phyloP scores from a whole-genome alignment of 179 eudicot species.

The Amaranthus tricolor region DNA sequence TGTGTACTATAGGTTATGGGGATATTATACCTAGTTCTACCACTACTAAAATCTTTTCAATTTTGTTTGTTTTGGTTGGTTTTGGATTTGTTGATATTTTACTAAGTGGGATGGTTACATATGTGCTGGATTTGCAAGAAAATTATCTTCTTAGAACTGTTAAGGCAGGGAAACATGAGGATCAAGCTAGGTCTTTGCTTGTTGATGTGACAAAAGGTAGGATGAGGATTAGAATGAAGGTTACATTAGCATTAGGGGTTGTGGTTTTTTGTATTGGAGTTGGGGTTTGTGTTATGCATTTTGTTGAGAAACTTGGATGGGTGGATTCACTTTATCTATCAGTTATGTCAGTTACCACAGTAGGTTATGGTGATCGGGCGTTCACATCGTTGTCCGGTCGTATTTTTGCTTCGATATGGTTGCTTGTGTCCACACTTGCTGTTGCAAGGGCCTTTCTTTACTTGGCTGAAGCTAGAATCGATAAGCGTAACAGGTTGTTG shows the following conservation, averaged over 20 bases:
- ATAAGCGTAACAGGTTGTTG: slow-evolving; percentile 79
- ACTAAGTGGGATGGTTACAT: slow-evolving; percentile 87
- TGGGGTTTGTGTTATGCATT: slow-evolving; percentile 84
- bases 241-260: slow-evolving; percentile 82
- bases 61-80: slow-evolving; percentile 87
- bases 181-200: slow-evolving; percentile 45
- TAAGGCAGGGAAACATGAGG: slow-evolving; percentile 42
- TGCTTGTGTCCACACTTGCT: slow-evolving; percentile 95
- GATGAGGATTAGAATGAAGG: slow-evolving; percentile 98
- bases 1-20: slow-evolving; percentile 99
- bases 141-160: slow-evolving; percentile 64
- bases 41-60: slow-evolving; percentile 70
- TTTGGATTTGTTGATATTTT: slow-evolving; percentile 92
- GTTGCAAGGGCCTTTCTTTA: slow-evolving; percentile 97
- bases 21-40: slow-evolving; percentile 84
- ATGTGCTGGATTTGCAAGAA: slow-evolving; percentile 92
- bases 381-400: slow-evolving; percentile 75
- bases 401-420: slow-evolving; percentile 84
- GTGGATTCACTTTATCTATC: slow-evolving; percentile 87
- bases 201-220: slow-evolving; percentile 90
- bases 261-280: slow-evolving; percentile 89
- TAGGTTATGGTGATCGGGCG: slow-evolving; percentile 94
- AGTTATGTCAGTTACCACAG: slow-evolving; percentile 97
- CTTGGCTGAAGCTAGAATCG: slow-evolving; percentile 95
- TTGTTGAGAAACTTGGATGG: slow-evolving; percentile 74